phyloP scores from a whole-genome alignment of 2,329 filamentous ascomycete species.

The Amauroascus verrucosus region DNA sequence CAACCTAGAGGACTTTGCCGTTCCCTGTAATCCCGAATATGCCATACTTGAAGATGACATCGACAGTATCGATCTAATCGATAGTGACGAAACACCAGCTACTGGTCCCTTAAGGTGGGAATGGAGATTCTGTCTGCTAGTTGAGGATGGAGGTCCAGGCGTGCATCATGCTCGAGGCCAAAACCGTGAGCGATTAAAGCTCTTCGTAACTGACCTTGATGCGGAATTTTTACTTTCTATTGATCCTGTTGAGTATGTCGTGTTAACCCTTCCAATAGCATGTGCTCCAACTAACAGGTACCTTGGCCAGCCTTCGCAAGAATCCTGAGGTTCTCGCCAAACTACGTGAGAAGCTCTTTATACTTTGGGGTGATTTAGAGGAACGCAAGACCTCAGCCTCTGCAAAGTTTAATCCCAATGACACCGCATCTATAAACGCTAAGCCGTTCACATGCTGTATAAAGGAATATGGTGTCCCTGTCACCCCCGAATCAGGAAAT shows the following conservation, averaged over 20 bases:
- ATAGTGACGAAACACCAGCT: constrained; percentile 14
- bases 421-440: constrained; percentile 37
- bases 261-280: background rate
- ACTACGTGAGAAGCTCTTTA: constrained; percentile 61
- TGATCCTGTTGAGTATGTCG: constrained; percentile 46
- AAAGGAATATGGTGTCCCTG: constrained; percentile 55
- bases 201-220: constrained; percentile 53
- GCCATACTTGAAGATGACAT: constrained; percentile 40
- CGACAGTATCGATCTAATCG: constrained; percentile 17
- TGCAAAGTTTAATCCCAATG: constrained; percentile 15
- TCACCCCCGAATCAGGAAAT: constrained; percentile 18
- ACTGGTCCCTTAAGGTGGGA: constrained; percentile 48
- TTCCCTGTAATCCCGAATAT: constrained; percentile 41
- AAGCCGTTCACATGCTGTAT: constrained; percentile 61
- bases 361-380: constrained; percentile 77
- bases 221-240: constrained; percentile 49
- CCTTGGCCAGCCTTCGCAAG: constrained; percentile 44
- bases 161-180: constrained; percentile 21
- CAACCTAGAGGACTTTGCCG: constrained; percentile 60
- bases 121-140: constrained; percentile 70
- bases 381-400: constrained; percentile 49
- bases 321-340: constrained; percentile 40
- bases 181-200: constrained; percentile 48
- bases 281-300: constrained; percentile 9
- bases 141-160: constrained; percentile 55